Conservation (phyloP, 179 eudicot genomes). For the Silene coronaria region DNA sequence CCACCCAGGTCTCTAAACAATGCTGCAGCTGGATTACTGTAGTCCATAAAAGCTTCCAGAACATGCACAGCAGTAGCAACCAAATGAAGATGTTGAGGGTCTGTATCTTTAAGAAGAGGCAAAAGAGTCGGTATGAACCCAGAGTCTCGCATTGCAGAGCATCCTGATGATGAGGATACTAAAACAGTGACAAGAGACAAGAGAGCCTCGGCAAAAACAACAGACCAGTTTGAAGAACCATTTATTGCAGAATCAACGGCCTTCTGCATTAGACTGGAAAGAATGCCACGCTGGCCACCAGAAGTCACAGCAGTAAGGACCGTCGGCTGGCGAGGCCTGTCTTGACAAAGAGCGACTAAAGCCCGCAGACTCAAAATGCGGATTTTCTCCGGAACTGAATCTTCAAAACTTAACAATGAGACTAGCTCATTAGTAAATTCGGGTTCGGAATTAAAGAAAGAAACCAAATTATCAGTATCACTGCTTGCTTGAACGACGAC, state of each 20-base stretch:
- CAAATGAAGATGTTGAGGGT: conserved; percentile 90
- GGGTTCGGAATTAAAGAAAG: conserved; percentile 87
- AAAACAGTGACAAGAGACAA: conserved; percentile 82
- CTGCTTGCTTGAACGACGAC: conserved; percentile 88
- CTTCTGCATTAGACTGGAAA: conserved; percentile 99
- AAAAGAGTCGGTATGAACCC: conserved; percentile 97
- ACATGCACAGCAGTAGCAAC: conserved; percentile 96
- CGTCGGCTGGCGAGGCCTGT: conserved; percentile 80
- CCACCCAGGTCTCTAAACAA: conserved; percentile 96
- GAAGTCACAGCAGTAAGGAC: conserved; percentile 95
- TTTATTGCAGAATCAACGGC: conserved; percentile 69
- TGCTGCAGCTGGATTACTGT: conserved; percentile 98
- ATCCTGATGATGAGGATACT: conserved; percentile 91
- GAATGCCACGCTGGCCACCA: conserved; percentile 97
- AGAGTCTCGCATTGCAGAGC: conserved; percentile 97
- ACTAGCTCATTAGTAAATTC: conserved; percentile 92
- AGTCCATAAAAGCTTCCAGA: conserved; percentile 96
- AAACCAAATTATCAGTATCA: conserved; percentile 66
- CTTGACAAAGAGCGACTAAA: conserved; percentile 90
- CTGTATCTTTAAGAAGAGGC: conserved; percentile 86
- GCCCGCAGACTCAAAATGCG: conserved; percentile 72
- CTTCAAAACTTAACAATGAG: conserved; percentile 74
- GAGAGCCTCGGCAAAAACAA: conserved; percentile 87
- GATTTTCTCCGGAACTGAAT: conserved; percentile 75
- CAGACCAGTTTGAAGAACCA: conserved; percentile 77